Evolutionary conservation across 2,329 filamentous ascomycete genomes (phyloP), one percentile per base, ranked within the genome.

Genomic region (Hypoxylon sp.): DNA sequence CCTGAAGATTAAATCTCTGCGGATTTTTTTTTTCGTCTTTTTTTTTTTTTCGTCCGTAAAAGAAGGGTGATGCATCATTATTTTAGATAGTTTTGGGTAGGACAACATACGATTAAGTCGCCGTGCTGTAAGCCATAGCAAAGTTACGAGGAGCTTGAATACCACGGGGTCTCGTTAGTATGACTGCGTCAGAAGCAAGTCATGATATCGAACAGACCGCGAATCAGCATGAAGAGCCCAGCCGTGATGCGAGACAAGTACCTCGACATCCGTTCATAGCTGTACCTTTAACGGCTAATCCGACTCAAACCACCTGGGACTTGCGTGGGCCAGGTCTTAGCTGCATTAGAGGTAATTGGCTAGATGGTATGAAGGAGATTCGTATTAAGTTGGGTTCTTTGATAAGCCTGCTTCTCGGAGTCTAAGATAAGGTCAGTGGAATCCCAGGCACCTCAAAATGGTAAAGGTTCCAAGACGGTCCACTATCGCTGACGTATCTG

Each of bases 101-200:
- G 61, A 65, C 65, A 49, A 24, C 61, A 67, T 61, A 53, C 53
- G 30, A 46, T 57, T 52, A 44, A 18, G 24, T 51, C 16, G 46
- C 14, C 46, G 44, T 50, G 44, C 36, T 33, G 44, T 38, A 49
- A 51, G 56, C 48, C 20, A 40, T 53, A 42, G 40, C 28, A 48
- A 38, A 16, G 57, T 55, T 60, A 64, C 55, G 54, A 60, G 54
- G 40, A 42, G 50, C 32, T 48, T 42, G n/a, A 57, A 49, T 54
- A 48, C 22, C 48, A 61, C 36, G 46, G 48, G 42, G 45, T 36
- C 18, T 30, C 48, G n/a, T 30, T 64, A 61, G 32, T 33, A 60
- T 63, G 54, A 61, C 58, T 63, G 65, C 59, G 59, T 68, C 61
- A 64, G 53, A 65, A 57, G 52, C 56, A 57, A 54, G 61, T 61